A percentile compares a stretch with the other conserved stretches of the same genome.
phyloP scores from a whole-genome alignment of 441 rosid genomes.

The Pelargonium cotyledonis region DNA sequence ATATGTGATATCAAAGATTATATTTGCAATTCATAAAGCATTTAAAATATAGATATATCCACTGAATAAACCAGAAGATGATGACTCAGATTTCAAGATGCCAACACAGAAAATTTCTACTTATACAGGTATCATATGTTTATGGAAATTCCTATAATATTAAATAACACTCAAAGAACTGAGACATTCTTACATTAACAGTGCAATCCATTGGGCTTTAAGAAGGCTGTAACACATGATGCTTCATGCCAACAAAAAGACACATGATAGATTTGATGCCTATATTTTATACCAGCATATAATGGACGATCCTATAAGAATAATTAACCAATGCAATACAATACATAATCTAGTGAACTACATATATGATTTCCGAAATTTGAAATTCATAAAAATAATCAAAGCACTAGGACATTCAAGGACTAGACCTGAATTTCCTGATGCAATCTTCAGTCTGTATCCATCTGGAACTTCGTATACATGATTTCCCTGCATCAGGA shows the following conservation, averaged over 20 bases:
- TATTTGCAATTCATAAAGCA: not conserved
- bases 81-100: not conserved
- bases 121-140: not conserved
- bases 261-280: no score
- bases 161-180: not conserved
- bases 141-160: not conserved
- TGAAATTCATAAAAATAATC: not conserved
- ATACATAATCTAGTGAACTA: no score
- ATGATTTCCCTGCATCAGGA: slow-evolving; percentile 56
- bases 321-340: not conserved
- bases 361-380: not conserved
- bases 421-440: slow-evolving; percentile 51
- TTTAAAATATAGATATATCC: not conserved
- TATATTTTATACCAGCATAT: not conserved
- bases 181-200: not conserved
- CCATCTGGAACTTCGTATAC: slow-evolving; percentile 84
- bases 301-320: not conserved
- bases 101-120: not conserved
- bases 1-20: not conserved
- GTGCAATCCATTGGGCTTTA: no score
- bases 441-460: slow-evolving; percentile 54
- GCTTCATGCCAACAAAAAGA: no score
- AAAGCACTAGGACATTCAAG: not conserved
- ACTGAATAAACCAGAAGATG: not conserved
- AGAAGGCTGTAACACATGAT: no score